Base-by-base conservation (phyloP, 768 basidiomycete genomes). In the Dioszegia crocea region DNA sequence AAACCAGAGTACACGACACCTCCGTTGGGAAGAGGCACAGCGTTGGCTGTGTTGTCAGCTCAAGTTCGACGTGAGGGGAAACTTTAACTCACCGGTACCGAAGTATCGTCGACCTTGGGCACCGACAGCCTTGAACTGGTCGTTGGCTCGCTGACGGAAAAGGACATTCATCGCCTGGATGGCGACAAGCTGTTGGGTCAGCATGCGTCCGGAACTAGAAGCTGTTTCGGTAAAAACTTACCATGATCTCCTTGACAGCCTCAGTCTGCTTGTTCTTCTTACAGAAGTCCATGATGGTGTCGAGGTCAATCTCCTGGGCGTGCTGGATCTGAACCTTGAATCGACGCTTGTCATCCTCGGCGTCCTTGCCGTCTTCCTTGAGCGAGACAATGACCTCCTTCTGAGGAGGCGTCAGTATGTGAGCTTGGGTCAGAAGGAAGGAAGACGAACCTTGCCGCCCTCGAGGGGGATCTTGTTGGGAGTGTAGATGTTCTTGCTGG, bases 151-250 rank as follows among this genome's bases (percentile, higher is more conserved):
- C 47, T 72, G 66, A 44, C 76, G 69, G 55, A 78, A 65, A 12
- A 76, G 60, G 11, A 76, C 64, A 56, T 78, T 78, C 62, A 70
- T 60, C 24, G 74, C 71, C 67, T 74, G 72, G 49, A 78, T 57
- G 1, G 74, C 69, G 19, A 54, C 55, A 29, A 68, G 61, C 70
- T 71, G 33, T 10, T 16, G 19, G 2, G 30, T 33, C 30, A 49
- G 40, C 45, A 29, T 30, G n/a, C n/a, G n/a, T n/a, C n/a, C n/a
- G n/a, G n/a, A 40, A 21, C 17, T 38, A 26, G 19, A 23, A 40
- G 38, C 16, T n/a, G n/a, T n/a, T n/a, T n/a, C n/a, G n/a, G n/a
- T n/a, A n/a, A n/a, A 52, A 23, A 43, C 71, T 64, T 33, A 71
- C 70, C 64, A 73, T 68, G 45, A 51, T 61, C 27, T 64, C 67